A percentile compares a stretch with the other conserved stretches of the same genome.
These are phyloP conservation scores for Alternaria ethzedia DNA, from an alignment of 2,329 filamentous ascomycete genomes.

Conservation along the genomic window DNA sequence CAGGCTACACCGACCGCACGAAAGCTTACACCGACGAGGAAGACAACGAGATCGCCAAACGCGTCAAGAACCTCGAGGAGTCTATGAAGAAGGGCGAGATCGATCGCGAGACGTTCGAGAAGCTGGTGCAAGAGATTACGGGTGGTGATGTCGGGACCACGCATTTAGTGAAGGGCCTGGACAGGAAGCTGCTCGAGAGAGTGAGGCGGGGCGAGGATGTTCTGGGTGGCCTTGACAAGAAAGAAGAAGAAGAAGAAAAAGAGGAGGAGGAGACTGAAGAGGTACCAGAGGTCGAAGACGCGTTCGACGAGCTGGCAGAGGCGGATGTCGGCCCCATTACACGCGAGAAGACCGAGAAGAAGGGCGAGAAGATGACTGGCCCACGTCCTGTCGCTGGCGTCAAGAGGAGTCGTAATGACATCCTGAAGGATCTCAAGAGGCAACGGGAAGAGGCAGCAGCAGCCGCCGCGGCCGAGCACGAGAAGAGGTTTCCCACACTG, in stretches of 20 bases:
- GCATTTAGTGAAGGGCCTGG: conserved; percentile 89
- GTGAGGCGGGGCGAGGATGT: conserved; percentile 70
- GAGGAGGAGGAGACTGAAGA: conserved; percentile 35
- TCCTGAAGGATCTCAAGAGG: conserved; percentile 65
- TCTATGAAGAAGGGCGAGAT: conserved; percentile 84
- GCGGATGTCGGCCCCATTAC: conserved; percentile 74
- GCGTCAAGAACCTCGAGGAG: conserved; percentile 81
- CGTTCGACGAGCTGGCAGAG: conserved; percentile 61
- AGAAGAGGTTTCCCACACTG: conserved; percentile 53
- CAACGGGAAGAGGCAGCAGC: conserved; percentile 56
- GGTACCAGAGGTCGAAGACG: conserved; percentile 50
- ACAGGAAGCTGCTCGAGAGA: conserved; percentile 78
- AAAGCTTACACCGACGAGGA: conserved; percentile 63
- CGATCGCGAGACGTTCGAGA: conserved; percentile 78
- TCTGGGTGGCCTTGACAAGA: conserved; percentile 43
- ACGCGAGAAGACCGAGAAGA: conserved; percentile 63
- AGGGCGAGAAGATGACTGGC: conserved; percentile 56
- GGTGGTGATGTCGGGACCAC: conserved; percentile 82
- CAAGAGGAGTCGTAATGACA: conserved; percentile 64
- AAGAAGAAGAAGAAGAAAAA: conserved; percentile 27
- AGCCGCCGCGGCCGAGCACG: conserved; percentile 51
- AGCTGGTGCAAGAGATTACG: conserved; percentile 74
- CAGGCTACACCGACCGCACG: conserved; percentile 85
- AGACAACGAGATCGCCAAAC: conserved; percentile 63
- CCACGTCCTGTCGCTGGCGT: conserved; percentile 53